Evolutionary conservation across 1,284 basidiomycete species (phyloP), one percentile per base, ranked within the genome.

Genomic region (Microstroma glucosiphilum): DNA sequence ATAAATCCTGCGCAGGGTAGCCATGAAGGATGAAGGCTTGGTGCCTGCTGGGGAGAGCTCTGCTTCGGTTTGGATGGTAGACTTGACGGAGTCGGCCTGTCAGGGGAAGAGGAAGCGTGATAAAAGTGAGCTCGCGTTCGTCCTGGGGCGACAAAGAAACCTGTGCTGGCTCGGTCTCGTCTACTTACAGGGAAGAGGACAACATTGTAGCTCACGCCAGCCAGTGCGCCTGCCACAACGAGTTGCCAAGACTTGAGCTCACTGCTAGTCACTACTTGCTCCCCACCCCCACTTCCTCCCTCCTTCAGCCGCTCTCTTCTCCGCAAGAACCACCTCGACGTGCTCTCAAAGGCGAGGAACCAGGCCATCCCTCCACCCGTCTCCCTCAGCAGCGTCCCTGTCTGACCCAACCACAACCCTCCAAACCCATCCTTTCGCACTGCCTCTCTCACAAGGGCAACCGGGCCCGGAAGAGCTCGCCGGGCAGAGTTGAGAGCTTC

Each of bases 21-120:
- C 83, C 55, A 85, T 77, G 73, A 96, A 96, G 1, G 88, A 87
- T 21, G 60, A 25, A 1, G 43, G 40, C 11, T 15, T 17, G 15
- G 25, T 56, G 46, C 40, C 26, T 4, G 19, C 30, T 9, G 25
- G 25, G 13, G 60, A n/a, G 21, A 96, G 83, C 81, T 96, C 93
- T 59, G 89, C 89, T 79, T 89, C 89, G 0, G 94, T 97, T 83
- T 97, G 94, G 80, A 98, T 90, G 53, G 91, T 86, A 69, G 89
- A 91, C 82, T 98, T 98, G 75, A 97, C 86, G 41, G 89, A 89
- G 80, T 98, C 94, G 13, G 92, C 30, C 30, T 37, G 9, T 37
- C 30, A 37, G 30, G 30, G 30, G 30, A 37, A 37, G 92, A 0
- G 92, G 92, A 82, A 93, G 96, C 54, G 91, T 82, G 21, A 62